A percentile compares a stretch with the other conserved stretches of the same genome.
Evolutionary conservation across 768 basidiomycete species (phyloP).

Genomic region (Macrolepiota albuminosa): DNA sequence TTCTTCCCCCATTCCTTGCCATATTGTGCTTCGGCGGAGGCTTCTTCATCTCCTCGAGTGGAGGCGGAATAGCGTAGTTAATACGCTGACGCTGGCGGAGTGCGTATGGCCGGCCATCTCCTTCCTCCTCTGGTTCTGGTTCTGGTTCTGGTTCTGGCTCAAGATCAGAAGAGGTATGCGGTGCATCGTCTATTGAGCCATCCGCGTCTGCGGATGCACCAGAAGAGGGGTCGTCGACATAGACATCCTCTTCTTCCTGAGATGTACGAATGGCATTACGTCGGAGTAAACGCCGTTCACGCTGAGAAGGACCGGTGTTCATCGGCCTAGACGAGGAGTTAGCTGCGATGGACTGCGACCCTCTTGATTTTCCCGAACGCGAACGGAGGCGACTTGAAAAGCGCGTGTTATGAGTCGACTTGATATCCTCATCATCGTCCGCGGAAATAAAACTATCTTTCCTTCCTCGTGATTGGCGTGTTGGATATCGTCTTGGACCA

Average conservation of each 20-base stretch:
- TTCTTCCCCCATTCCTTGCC: slow-evolving; percentile 22
- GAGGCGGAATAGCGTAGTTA: slow-evolving; percentile 80
- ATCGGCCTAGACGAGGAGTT: slow-evolving; percentile 1
- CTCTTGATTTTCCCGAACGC: slow-evolving; percentile 27
- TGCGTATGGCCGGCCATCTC: slow-evolving; percentile 56
- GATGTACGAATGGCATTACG: slow-evolving; percentile 22
- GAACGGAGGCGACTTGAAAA: slow-evolving; percentile 36
- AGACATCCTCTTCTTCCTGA: slow-evolving; percentile 46
- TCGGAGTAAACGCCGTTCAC: slow-evolving; percentile 23
- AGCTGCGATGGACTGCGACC: slow-evolving; percentile 3
- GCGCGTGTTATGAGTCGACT: slow-evolving; percentile 20
- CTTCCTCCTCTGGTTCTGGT: slow-evolving; percentile 43
- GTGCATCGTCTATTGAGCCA: slow-evolving; percentile 54
- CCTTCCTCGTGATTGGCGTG: slow-evolving; percentile 3
- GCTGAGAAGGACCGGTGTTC: slow-evolving; percentile 18
- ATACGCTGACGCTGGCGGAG: slow-evolving; percentile 63
- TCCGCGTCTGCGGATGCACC: slow-evolving; percentile 50
- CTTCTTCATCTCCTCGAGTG: slow-evolving; percentile 63
- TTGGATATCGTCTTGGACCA: slow-evolving; percentile 21
- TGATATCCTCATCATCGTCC: slow-evolving; percentile 41
- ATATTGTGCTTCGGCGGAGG: slow-evolving; percentile 34
- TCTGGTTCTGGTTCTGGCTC: slow-evolving; percentile 41
- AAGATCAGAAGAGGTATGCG: slow-evolving; percentile 39
- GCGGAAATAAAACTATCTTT: slow-evolving; percentile 31
- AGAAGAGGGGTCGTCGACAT: slow-evolving; percentile 43